Percentiles rank a stretch among this genome's conserved stretches.
These are phyloP conservation scores for Talaromyces sp. DNA, from an alignment of 2,329 filamentous ascomycete genomes.

Conservation along the genomic window DNA sequence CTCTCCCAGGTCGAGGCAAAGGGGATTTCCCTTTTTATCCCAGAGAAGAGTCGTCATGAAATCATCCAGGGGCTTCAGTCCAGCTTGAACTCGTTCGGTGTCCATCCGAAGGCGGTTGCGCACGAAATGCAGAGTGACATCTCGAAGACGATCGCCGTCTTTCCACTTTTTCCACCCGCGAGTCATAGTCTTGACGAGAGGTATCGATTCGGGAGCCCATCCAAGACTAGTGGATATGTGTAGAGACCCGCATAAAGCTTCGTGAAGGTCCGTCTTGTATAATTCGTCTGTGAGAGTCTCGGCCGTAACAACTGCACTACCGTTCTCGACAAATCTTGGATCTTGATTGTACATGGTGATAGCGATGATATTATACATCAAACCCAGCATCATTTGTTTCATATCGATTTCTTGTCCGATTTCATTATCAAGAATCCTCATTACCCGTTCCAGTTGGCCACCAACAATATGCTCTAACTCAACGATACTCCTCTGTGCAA, in stretches of 20 bases:
- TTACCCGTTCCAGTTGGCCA: not conserved
- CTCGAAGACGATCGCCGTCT: constrained; percentile 15
- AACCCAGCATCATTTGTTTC: not conserved
- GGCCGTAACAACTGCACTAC: constrained; percentile 20
- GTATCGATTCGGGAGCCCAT: not conserved
- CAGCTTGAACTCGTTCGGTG: constrained; percentile 30
- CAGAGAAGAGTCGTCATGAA: constrained; percentile 56
- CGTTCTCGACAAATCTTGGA: constrained; percentile 19
- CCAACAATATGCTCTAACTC: not conserved
- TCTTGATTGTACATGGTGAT: not conserved
- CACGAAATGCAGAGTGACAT: not conserved
- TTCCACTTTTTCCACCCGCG: constrained; percentile 4
- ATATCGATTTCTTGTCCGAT: not conserved
- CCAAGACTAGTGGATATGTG: not conserved
- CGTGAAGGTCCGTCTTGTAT: not conserved
- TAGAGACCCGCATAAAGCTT: not conserved
- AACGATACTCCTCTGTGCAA: constrained; percentile 28
- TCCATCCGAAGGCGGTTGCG: constrained; percentile 1
- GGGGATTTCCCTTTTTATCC: constrained; percentile 40
- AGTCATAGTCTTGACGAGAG: not conserved
- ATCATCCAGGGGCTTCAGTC: constrained; percentile 52
- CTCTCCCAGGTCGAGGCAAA: constrained; percentile 54
- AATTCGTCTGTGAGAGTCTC: constrained; percentile 9
- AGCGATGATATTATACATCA: not conserved
- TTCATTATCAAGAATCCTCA: not conserved